Evolutionary conservation across 768 basidiomycete species (phyloP).

Genomic region (Strobilomyces confusus): DNA sequence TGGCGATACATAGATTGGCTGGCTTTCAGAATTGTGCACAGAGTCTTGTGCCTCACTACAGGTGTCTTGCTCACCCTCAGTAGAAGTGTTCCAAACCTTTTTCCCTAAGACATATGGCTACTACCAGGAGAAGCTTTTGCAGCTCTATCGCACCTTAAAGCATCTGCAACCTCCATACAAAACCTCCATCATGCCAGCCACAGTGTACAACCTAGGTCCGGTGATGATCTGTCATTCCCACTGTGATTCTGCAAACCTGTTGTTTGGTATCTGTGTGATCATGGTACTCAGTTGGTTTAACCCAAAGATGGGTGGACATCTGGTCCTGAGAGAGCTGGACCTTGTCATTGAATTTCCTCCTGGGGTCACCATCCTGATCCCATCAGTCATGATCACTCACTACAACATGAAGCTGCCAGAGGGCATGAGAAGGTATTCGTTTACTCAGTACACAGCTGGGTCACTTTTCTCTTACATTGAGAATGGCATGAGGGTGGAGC

Average conservation of each 20-base stretch:
- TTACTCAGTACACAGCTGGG: conserved; percentile 5
- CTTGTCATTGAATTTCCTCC: background rate
- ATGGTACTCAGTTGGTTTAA: background rate
- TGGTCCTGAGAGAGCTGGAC: background rate
- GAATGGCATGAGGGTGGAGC: conserved; percentile 3
- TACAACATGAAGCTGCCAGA: background rate
- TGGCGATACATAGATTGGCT: too few relatives aligned
- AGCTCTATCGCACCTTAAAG: rapidly evolving
- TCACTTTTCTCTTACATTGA: conserved; percentile 3
- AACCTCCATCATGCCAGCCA: background rate
- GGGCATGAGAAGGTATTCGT: background rate
- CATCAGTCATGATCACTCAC: background rate
- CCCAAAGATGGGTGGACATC: background rate
- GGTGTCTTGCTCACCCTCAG: too few relatives aligned
- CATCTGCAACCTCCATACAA: background rate
- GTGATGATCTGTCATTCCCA: background rate
- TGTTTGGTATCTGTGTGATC: conserved; percentile 3
- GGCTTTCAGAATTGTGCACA: background rate
- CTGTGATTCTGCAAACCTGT: background rate
- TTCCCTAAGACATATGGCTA: background rate
- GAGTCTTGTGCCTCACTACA: background rate
- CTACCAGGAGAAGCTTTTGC: background rate
- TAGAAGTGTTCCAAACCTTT: background rate
- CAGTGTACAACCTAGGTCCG: conserved; percentile 1
- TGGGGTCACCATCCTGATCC: background rate